Base-by-base conservation (phyloP, 2,329 filamentous ascomycete genomes). In the Fusarium sp. region DNA sequence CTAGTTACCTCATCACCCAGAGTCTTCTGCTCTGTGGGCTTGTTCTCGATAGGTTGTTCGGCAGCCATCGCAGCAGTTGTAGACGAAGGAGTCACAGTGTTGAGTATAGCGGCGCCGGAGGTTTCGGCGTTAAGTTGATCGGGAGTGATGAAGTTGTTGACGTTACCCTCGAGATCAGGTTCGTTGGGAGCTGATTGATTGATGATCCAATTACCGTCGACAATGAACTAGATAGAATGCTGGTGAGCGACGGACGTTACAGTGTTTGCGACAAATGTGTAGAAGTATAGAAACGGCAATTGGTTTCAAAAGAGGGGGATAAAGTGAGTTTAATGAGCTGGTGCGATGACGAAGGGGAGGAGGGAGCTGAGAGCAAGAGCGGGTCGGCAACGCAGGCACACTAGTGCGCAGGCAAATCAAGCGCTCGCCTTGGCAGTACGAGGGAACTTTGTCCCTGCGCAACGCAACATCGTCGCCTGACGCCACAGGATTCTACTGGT, bases 91-190 rank as follows among this genome's bases (percentile, higher is more conserved):
- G 90, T 88, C 67, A 90, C 92, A 57, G 91, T 91, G 76, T 91
- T 93, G 81, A 93, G 88, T 68, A 89, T 83, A 66, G 87, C 84
- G 50, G 86, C 84, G 64, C 87, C 80, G 58, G 85, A 84, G 55
- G 80, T 78, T 74, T 85, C 82, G 75, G 82, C 82, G 69, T 82
- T 76, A 60, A 98, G 92, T 80, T 94, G 89, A 72, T 94, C 89
- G 66, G 93, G 90, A 45, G 89, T 89, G 65, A 99, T 89, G 74
- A 98, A 91, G 90, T 98, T 98, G 89, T 98, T 98, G 78, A 95
- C 87, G 88, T 96, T 98, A 79, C 93, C 93, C 79, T 91, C 87
- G 75, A 89, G 88, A 87, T 98, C 96, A 79, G 90, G 90, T 85
- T 98, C 95, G 84, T 93, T 92, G 68, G 93, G 93, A 47, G 92